Evolutionary conservation across 257 asterid species (phyloP), one percentile per base, ranked within the genome.

Genomic region (Eustoma russellianum): DNA sequence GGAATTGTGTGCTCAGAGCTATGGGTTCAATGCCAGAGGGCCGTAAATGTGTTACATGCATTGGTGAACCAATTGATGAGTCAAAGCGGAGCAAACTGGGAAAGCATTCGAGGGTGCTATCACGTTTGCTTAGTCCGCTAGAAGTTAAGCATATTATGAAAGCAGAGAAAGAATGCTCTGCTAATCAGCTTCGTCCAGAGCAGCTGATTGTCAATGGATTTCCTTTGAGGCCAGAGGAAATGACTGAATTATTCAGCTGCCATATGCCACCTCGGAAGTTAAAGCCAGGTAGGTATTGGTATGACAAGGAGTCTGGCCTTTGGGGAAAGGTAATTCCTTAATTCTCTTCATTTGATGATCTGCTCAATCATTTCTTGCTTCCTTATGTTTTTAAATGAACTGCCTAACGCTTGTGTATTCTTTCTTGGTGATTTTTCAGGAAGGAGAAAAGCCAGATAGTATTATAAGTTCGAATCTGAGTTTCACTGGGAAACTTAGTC

Each of bases 11-110:
- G 78, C 94, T 91, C 5, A 79, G 95, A 67, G 96, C 96, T 45
- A 91, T 90, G 98, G 98, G 98, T 24, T 86, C 98, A 0, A 90
- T 91, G 98, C 96, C 96, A 1, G 98, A 87, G 68, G 95, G 96
- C 61, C 81, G 98, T 5, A 91, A 86, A 64, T 91, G 98, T 63
- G 95, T 91, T 30, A 78, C 92, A 16, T 91, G 98, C 65, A 84
- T 91, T 10, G 82, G 90, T 55, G 89, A 91, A 74, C 82, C 94
- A 7, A 84, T 87, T 63, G 95, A 91, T 51, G 98, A 91, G 65
- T 63, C 74, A 6, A 87, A 82, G 17, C 59, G 98, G 61, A 63
- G 61, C 62, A 80, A 77, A 60, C 65, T 91, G 65, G 96, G 98
- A 3, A 91, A 84, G 65, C 66, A 80, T 46, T 91, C 96, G 0